Evolutionary conservation across 352 stramenopile genomes (phyloP), one percentile per base, ranked within the genome.

Genomic region (Pythium volutum): DNA sequence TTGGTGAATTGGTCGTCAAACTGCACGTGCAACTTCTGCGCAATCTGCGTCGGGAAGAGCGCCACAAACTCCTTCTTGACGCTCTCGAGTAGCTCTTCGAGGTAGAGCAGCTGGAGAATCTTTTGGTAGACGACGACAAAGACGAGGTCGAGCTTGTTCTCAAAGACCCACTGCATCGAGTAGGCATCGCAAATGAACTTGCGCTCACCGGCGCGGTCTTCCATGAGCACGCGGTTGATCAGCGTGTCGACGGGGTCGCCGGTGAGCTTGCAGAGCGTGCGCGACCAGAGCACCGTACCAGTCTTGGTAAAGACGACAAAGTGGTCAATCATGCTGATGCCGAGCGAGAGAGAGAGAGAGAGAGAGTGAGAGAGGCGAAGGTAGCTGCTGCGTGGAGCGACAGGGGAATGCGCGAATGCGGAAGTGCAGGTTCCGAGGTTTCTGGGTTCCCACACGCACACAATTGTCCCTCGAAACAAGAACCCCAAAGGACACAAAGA

Each of bases 81-180:
- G 33, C 78, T 79, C 54, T 96, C 86, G 23, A 97, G 82, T 46
- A 97, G 74, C 59, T 97, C 90, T 27, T 97, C 90, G 29, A 96
- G 84, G 72, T 97, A 98, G 43, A 94, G 73, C 54, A 97, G 74
- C 66, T 96, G 85, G 52, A 97, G 64, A 49, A 95, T 93, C 65
- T 93, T 96, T 69, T 97, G 88, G 63, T 96, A 97, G 5, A 97
- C 88, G 46, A 95, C 87, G 39, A 97, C 91, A 54, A 97, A 96
- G 22, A 98, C 89, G 38, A 97, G 56, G 54, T 95, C 88, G 33
- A 95, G 72, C 67, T 97, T 95, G 78, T 97, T 97, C 72, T 94
- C 87, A 46, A 97, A 93, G 36, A 77, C 77, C 88, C 89, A 97
- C 57, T 97, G 89, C 79, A 97, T 88, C 34, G 77, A 79, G 75